Evolutionary conservation across 768 basidiomycete species (phyloP).

Genomic region (Lentinula boryana): DNA sequence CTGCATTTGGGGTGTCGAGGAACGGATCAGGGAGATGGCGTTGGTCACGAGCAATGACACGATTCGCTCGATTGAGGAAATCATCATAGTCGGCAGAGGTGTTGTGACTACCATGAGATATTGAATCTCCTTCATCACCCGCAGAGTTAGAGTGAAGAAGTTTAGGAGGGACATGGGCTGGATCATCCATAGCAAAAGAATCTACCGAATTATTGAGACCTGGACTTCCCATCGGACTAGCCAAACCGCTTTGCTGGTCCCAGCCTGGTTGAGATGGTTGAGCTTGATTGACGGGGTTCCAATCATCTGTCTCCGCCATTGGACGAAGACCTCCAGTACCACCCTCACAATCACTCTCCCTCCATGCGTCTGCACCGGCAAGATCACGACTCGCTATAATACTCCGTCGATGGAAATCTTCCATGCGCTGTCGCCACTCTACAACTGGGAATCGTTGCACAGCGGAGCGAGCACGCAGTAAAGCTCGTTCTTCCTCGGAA

Average conservation of each 20-base stretch:
- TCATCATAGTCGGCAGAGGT: constrained; percentile 49
- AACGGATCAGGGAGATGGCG: constrained; percentile 82
- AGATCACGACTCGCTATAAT: constrained; percentile 64
- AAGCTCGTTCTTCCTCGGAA: constrained; percentile 84
- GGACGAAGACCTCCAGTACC: constrained; percentile 30
- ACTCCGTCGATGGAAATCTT: constrained; percentile 90
- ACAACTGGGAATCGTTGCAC: constrained; percentile 97
- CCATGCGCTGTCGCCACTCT: constrained; percentile 94
- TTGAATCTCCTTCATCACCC: background rate
- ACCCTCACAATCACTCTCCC: constrained; percentile 61
- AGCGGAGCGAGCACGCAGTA: constrained; percentile 89
- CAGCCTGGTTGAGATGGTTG: constrained; percentile 17
- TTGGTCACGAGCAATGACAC: constrained; percentile 75
- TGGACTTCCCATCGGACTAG: constrained; percentile 34
- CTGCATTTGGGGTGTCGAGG: constrained; percentile 50
- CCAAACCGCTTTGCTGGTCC: constrained; percentile 2
- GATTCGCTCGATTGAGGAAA: constrained; percentile 85
- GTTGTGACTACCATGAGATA: constrained; percentile 8
- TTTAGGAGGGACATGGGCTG: background rate
- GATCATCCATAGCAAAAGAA: background rate
- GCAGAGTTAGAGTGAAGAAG: constrained; percentile 14
- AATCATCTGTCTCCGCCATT: constrained; percentile 69
- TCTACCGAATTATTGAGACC: background rate
- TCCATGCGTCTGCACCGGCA: constrained; percentile 76
- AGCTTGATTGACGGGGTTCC: constrained; percentile 66